Percentiles rank a stretch among this genome's conserved stretches.
Evolutionary conservation across 2,329 filamentous ascomycete genomes (phyloP).

Genomic region (Ophiostoma quercus): DNA sequence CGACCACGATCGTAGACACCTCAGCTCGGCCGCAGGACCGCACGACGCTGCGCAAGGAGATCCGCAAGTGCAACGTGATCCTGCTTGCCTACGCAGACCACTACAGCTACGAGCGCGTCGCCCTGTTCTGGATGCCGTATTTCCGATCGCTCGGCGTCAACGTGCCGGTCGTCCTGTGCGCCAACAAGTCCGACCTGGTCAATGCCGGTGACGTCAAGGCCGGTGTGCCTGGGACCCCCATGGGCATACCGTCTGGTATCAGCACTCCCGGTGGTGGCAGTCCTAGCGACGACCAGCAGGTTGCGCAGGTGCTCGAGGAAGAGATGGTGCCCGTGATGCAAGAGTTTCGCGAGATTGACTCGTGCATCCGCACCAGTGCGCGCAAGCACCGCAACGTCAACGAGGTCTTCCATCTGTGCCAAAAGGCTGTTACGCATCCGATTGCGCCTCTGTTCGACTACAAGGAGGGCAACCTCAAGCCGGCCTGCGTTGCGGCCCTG

Average conservation of each 20-base stretch:
- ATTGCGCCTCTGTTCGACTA: slow-evolving; percentile 96
- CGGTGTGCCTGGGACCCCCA: not conserved
- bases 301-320: slow-evolving; percentile 83
- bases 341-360: slow-evolving; percentile 98
- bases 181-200: slow-evolving; percentile 87
- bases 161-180: slow-evolving; percentile 91
- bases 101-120: slow-evolving; percentile 97
- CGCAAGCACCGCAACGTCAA: slow-evolving; percentile 91
- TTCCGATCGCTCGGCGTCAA: slow-evolving; percentile 98
- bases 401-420: slow-evolving; percentile 94
- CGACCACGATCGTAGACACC: slow-evolving; percentile 95
- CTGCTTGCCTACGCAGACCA: slow-evolving; percentile 95
- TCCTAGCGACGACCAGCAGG: slow-evolving; percentile 52
- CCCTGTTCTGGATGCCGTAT: slow-evolving; percentile 97
- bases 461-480: slow-evolving; percentile 84
- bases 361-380: slow-evolving; percentile 90
- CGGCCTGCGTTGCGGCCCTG: slow-evolving; percentile 77
- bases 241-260: not conserved
- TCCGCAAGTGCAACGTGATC: slow-evolving; percentile 95
- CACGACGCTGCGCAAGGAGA: slow-evolving; percentile 83
- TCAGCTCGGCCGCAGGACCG: slow-evolving; percentile 92
- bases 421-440: slow-evolving; percentile 95
- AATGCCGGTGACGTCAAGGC: not conserved
- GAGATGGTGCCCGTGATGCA: slow-evolving; percentile 98
- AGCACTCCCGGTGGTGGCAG: slow-evolving; percentile 17